Evolutionary conservation across 2,329 filamentous ascomycete genomes (phyloP).

Genomic region (Aspergillus pseudoterreus): DNA sequence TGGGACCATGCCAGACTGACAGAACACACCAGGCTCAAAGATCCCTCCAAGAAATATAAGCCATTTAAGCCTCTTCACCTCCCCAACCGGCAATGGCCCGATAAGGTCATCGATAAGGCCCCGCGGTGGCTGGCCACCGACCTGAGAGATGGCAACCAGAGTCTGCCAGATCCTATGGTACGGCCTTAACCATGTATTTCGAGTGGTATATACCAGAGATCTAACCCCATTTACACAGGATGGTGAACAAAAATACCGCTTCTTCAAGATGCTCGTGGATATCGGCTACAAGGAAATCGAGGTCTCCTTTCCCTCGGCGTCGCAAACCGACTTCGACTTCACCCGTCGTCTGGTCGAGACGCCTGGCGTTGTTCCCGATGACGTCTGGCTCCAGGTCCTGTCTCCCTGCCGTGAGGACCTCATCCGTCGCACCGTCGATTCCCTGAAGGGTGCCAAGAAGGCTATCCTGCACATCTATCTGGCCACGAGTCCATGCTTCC

Average conservation of each 20-base stretch:
- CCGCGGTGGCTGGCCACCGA: conserved; percentile 89
- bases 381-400: conserved; percentile 88
- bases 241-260: conserved; percentile 89
- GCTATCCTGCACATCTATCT: conserved; percentile 94
- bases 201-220: background rate
- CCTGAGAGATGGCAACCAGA: conserved; percentile 90
- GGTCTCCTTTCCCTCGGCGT: conserved; percentile 90
- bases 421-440: conserved; percentile 84
- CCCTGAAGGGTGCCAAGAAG: conserved; percentile 84
- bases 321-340: conserved; percentile 94
- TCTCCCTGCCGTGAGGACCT: conserved; percentile 89
- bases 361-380: conserved; percentile 76
- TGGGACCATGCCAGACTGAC: background rate
- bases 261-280: conserved; percentile 90
- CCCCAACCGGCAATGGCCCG: conserved; percentile 68
- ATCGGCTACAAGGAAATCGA: conserved; percentile 98
- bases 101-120: conserved; percentile 75
- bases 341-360: conserved; percentile 82
- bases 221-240: conserved; percentile 52
- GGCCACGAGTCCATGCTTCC: conserved; percentile 93
- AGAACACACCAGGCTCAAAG: conserved; percentile 40
- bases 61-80: conserved; percentile 46
- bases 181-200: conserved; percentile 20
- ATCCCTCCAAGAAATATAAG: conserved; percentile 48
- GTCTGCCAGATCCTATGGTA: conserved; percentile 88